Conservation (phyloP, 306 rosid genomes). For the Pterocarpus santalinus region DNA sequence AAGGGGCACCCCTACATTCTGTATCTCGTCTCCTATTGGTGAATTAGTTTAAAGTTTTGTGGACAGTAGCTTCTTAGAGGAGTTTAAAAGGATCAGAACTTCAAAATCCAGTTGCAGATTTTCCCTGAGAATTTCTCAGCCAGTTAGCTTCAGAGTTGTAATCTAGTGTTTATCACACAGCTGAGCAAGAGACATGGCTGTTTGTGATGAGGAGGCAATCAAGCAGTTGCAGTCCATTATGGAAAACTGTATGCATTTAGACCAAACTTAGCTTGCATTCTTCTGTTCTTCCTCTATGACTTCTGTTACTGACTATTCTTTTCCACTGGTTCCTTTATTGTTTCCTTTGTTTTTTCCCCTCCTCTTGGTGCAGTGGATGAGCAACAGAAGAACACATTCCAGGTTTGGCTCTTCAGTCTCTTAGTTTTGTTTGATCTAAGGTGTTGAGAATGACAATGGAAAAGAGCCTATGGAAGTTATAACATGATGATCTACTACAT, state of each 20-base stretch:
- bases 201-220: conserved; percentile 74
- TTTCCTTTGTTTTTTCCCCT: not conserved
- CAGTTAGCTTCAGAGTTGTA: conserved; percentile 5
- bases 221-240: conserved; percentile 72
- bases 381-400: conserved; percentile 68
- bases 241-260: conserved; percentile 67
- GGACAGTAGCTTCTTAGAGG: not conserved
- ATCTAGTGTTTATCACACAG: conserved; percentile 3
- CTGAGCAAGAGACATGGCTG: conserved; percentile 60
- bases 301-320: conserved; percentile 16
- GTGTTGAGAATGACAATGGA: not conserved
- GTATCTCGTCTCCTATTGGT: not conserved
- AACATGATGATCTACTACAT: not conserved
- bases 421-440: not conserved
- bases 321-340: not conserved
- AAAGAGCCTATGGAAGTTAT: not conserved
- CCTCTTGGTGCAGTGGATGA: conserved; percentile 71
- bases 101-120: conserved; percentile 44
- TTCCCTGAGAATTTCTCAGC: conserved; percentile 1
- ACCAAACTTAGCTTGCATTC: conserved; percentile 20
- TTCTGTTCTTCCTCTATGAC: conserved; percentile 46
- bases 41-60: conserved; percentile 26
- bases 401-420: conserved; percentile 60
- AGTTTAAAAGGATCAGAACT: not conserved
- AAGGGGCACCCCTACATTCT: not conserved